These are phyloP conservation scores for Xylaria palmicola DNA, from an alignment of 495 filamentous ascomycete genomes.

Conservation along the genomic window DNA sequence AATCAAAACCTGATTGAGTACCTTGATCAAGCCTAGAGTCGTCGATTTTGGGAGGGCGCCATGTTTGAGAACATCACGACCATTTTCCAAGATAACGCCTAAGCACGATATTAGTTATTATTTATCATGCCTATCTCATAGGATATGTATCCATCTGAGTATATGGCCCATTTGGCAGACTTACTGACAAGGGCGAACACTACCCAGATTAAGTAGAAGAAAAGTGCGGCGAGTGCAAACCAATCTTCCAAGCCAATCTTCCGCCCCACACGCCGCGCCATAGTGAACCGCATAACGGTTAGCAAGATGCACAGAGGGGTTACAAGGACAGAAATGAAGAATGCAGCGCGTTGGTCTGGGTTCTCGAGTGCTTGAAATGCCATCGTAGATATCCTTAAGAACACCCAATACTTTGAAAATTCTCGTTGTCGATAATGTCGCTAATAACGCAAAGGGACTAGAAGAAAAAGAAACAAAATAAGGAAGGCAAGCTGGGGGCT, in stretches of 20 bases:
- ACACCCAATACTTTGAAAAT: no score
- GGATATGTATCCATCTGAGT: no score
- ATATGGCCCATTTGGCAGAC: no score
- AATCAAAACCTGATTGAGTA: neutral
- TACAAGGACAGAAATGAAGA: neutral
- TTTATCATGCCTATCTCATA: no score
- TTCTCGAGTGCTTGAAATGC: neutral
- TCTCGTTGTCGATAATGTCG: neutral
- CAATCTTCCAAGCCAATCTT: constrained; percentile 4
- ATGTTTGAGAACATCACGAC: neutral
- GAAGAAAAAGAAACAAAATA: no score
- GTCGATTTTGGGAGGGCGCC: neutral
- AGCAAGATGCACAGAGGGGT: neutral
- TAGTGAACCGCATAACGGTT: neutral
- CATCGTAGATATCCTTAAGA: neutral
- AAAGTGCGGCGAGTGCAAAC: neutral
- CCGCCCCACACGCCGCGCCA: neutral
- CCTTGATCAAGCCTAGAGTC: neutral
- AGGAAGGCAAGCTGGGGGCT: no score
- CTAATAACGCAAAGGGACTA: neutral
- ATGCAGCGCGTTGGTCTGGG: neutral
- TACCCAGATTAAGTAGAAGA: neutral
- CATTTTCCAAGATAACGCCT: neutral
- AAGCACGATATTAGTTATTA: no score
- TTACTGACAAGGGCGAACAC: neutral